Evolutionary conservation across 2,329 filamentous ascomycete species (phyloP).

Genomic region (Fusarium nanum): DNA sequence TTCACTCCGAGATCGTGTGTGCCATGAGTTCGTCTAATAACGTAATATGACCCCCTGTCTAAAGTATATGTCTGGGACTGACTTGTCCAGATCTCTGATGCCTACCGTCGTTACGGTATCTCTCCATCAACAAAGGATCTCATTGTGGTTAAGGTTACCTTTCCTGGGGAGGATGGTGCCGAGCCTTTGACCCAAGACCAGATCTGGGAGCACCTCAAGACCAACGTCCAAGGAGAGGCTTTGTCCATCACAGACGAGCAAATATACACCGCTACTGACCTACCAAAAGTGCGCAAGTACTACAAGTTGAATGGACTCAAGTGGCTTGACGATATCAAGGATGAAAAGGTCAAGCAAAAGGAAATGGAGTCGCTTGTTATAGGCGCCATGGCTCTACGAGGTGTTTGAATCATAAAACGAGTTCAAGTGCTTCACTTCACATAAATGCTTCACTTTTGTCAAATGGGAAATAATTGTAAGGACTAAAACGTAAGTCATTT

Average conservation of each 20-base stretch:
- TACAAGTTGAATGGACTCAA: conserved; percentile 82
- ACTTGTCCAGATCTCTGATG: conserved; percentile 79
- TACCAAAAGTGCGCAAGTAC: conserved; percentile 79
- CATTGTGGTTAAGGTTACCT: conserved; percentile 83
- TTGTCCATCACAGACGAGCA: conserved; percentile 71
- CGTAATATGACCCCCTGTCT: conserved; percentile 56
- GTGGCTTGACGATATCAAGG: conserved; percentile 60
- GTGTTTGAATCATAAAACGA: conserved; percentile 43
- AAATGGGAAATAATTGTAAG: conserved; percentile 12
- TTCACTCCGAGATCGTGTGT: conserved; percentile 90
- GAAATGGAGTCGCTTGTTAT: conserved; percentile 78
- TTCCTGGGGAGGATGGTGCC: conserved; percentile 57
- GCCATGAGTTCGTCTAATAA: conserved; percentile 86
- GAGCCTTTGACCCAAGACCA: conserved; percentile 58
- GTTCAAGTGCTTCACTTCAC: conserved; percentile 2
- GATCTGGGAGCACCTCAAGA: conserved; percentile 68
- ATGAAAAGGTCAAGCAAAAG: conserved; percentile 57
- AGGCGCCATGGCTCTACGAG: conserved; percentile 76
- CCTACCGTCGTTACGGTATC: conserved; percentile 90
- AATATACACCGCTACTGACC: conserved; percentile 70
- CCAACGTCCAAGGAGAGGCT: conserved; percentile 70
- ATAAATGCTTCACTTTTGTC: neutral
- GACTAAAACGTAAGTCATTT: conserved; percentile 45
- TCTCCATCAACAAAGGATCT: conserved; percentile 75
- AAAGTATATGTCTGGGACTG: neutral